phyloP scores from a whole-genome alignment of 441 rosid species.

The Aleurites moluccanus region DNA sequence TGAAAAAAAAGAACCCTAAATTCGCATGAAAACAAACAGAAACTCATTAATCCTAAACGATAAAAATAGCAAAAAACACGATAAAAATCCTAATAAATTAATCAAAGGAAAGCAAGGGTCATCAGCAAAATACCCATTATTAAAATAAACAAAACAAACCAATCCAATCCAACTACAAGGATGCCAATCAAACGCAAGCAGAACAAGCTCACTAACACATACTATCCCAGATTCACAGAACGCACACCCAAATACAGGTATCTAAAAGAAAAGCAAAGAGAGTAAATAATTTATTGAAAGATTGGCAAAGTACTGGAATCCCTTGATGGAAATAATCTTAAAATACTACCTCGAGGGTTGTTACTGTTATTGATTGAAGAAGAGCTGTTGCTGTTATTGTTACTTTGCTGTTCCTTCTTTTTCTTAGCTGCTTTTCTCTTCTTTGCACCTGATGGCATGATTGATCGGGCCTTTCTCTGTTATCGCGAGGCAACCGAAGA shows the following conservation, averaged over 20 bases:
- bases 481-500: conserved; percentile 1
- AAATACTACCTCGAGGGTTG: conserved; percentile 30
- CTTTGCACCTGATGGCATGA: conserved; percentile 86
- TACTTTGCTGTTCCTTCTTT: conserved; percentile 60
- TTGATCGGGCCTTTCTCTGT: conserved; percentile 24
- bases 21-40: neutral
- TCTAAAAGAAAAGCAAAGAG: neutral
- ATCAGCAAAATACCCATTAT: conserved; percentile 22
- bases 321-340: conserved; percentile 19
- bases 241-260: neutral
- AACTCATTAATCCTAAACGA: conserved; percentile 15
- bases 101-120: neutral
- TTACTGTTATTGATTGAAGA: conserved; percentile 13
- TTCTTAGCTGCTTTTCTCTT: conserved; percentile 90
- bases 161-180: conserved; percentile 17
- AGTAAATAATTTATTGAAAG: conserved; percentile 14
- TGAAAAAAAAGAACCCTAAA: neutral
- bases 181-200: conserved; percentile 2
- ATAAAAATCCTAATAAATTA: neutral
- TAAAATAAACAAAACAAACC: neutral
- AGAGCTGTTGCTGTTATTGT: conserved; percentile 21
- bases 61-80: neutral
- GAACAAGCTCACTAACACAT: conserved; percentile 4
- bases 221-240: conserved; percentile 10
- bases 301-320: conserved; percentile 6